Evolutionary conservation across 352 stramenopile genomes (phyloP), one percentile per base, ranked within the genome.

Genomic region (Phytophthora pinifolia): DNA sequence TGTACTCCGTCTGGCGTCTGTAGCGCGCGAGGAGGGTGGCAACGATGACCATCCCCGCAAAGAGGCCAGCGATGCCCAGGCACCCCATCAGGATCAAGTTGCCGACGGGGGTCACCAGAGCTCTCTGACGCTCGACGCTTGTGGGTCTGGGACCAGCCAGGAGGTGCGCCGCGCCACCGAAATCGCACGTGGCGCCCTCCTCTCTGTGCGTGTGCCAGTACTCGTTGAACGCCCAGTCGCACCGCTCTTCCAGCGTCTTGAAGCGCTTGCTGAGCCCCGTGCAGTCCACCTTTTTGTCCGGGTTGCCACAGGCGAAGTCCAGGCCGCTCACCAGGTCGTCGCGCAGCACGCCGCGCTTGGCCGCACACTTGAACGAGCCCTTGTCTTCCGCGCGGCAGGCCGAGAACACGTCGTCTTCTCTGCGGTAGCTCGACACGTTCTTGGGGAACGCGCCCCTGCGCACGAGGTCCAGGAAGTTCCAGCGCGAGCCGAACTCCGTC

Each of bases 381-480:
- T 86, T 86, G 66, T 89, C 76, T 56, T 89, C 79, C 17, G 67
- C 67, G 29, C 83, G 57, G 37, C 79, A 90, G 2, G 79, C 77
- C 9, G 74, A 55, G 52, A 81, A 83, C 22, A 90, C 76, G 7
- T 67, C 79, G 22, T 82, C 73, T 20, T 74, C 45, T 10, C 56
- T 51, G 18, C 52, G 49, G 54, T 88, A 89, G 39, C 56, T 53
- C 17, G 74, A 84, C 44, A 90, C 73, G 65, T 88, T 88, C 68
- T 86, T 87, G 2, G 80, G 80, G 62, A 90, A 83, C 0, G 52
- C 61, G 15, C 80, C 80, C 25, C 76, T 66, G 27, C 74, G 75
- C 30, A 82, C 58, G 10, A 88, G 67, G 43, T 74, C 57, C 59
- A 97, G 74, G 50, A 97, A 97, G 41, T 88, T 89, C 92, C 92